A percentile compares a stretch with the other conserved stretches of the same genome.
These are phyloP conservation scores for Venturia effusa DNA, from an alignment of 2,329 filamentous ascomycete species.

Conservation along the genomic window DNA sequence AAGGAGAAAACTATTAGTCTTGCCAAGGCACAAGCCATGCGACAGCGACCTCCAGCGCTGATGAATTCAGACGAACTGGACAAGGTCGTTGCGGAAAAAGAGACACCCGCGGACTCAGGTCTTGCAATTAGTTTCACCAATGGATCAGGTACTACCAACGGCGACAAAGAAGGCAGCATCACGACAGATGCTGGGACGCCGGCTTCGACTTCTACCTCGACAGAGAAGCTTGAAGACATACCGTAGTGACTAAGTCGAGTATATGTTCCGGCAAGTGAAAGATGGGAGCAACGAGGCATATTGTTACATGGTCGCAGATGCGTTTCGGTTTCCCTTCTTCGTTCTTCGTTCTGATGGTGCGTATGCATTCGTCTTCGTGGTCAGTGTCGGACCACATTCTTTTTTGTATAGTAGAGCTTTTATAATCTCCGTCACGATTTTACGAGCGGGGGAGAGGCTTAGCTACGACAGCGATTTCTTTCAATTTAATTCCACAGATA, in stretches of 20 bases:
- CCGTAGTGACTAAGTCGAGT: not conserved
- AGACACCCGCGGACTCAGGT: not conserved
- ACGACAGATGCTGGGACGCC: conserved; percentile 2
- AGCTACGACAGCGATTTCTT: not conserved
- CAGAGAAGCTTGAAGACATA: not conserved
- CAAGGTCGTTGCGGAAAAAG: not conserved
- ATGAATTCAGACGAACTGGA: conserved; percentile 41
- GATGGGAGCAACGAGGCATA: not conserved
- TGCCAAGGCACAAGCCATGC: conserved; percentile 75
- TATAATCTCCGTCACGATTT: conserved; percentile 7
- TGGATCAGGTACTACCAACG: conserved; percentile 6
- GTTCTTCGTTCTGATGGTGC: not conserved
- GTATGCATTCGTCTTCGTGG: not conserved
- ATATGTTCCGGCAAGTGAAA: not conserved
- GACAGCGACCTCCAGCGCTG: conserved; percentile 78
- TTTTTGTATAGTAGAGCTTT: conserved; percentile 7
- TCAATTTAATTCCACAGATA: not conserved
- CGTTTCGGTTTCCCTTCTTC: not conserved
- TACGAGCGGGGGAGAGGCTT: not conserved
- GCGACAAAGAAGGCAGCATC: conserved; percentile 8
- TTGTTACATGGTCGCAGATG: not conserved
- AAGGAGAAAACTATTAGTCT: conserved; percentile 95
- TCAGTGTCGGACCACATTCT: not conserved
- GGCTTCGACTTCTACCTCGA: not conserved
- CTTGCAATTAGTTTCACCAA: not conserved